These are phyloP conservation scores for Ophiocordyceps australis DNA, from an alignment of 2,329 filamentous ascomycete species.

Conservation along the genomic window DNA sequence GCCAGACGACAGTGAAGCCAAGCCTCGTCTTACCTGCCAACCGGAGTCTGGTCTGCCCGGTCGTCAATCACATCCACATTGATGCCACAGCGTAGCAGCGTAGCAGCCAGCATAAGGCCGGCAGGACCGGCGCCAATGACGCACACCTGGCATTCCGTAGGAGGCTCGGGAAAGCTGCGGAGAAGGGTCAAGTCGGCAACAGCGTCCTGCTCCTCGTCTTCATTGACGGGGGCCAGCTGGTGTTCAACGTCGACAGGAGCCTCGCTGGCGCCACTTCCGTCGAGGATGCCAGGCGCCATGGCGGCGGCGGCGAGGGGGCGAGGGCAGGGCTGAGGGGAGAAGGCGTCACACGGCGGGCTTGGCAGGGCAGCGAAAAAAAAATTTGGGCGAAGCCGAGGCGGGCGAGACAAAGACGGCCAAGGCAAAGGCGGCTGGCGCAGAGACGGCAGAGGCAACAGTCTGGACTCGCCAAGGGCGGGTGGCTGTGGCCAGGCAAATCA, in stretches of 20 bases:
- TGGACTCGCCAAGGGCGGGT: no score
- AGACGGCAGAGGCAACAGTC: no score
- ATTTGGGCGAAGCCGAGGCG: not conserved
- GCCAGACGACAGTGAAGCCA: not conserved
- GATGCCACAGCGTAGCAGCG: conserved; percentile 46
- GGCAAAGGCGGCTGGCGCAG: no score
- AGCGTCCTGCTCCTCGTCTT: conserved; percentile 13
- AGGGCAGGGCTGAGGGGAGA: not conserved
- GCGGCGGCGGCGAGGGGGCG: conserved; percentile 1
- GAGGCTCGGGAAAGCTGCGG: conserved; percentile 27
- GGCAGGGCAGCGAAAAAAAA: no score
- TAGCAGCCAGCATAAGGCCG: conserved; percentile 34
- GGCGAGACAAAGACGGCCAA: not conserved
- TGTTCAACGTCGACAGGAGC: conserved; percentile 3
- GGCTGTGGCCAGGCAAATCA: no score
- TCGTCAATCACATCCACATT: conserved; percentile 50
- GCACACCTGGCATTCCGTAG: conserved; percentile 26
- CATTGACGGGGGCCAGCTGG: conserved; percentile 5
- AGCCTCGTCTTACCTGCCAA: conserved; percentile 27
- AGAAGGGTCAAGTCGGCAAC: conserved; percentile 28
- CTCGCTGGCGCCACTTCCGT: conserved; percentile 2
- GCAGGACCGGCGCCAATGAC: conserved; percentile 37
- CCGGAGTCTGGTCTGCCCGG: conserved; percentile 46
- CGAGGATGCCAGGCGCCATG: conserved; percentile 7
- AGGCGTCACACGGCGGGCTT: no score